Evolutionary conservation across 1,139 yeast genomes (phyloP).

Genomic region (Groenewaldozyma sp.): DNA sequence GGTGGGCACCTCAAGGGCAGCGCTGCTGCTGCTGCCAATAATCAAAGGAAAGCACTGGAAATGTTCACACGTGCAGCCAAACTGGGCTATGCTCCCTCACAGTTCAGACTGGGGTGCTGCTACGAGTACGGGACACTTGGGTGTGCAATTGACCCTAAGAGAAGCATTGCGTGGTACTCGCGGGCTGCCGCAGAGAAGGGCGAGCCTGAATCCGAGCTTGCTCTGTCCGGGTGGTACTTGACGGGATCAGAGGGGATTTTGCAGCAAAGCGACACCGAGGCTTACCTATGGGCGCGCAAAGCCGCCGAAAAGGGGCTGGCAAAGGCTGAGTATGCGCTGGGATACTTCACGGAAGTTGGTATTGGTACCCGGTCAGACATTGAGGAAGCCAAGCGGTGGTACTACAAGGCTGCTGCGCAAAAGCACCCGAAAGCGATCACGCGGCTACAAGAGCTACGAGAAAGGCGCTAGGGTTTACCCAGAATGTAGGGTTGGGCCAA

Average conservation of each 20-base stretch:
- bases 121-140: slow-evolving; percentile 80
- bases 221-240: slow-evolving; percentile 85
- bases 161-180: slow-evolving; percentile 84
- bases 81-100: slow-evolving; percentile 69
- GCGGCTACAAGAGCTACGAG: slow-evolving; percentile 29
- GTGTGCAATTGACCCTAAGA: slow-evolving; percentile 55
- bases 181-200: slow-evolving; percentile 56
- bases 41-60: slow-evolving; percentile 54
- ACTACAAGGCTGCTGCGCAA: slow-evolving; percentile 49
- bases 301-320: slow-evolving; percentile 73
- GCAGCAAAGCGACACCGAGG: slow-evolving; percentile 63
- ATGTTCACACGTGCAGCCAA: slow-evolving; percentile 72
- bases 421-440: slow-evolving; percentile 47
- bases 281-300: slow-evolving; percentile 81
- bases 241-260: slow-evolving; percentile 72
- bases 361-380: slow-evolving; percentile 47
- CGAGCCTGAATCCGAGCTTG: slow-evolving; percentile 82
- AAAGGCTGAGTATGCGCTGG: slow-evolving; percentile 80
- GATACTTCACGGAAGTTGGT: slow-evolving; percentile 73
- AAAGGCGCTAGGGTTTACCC: not conserved
- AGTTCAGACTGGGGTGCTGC: slow-evolving; percentile 75
- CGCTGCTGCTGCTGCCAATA: slow-evolving; percentile 15
- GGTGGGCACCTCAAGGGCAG: not conserved
- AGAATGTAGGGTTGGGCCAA: too few relatives aligned
- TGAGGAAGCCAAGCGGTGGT: slow-evolving; percentile 45